Evolutionary conservation across 495 filamentous ascomycete species (phyloP).

Genomic region (Xylona heveae): DNA sequence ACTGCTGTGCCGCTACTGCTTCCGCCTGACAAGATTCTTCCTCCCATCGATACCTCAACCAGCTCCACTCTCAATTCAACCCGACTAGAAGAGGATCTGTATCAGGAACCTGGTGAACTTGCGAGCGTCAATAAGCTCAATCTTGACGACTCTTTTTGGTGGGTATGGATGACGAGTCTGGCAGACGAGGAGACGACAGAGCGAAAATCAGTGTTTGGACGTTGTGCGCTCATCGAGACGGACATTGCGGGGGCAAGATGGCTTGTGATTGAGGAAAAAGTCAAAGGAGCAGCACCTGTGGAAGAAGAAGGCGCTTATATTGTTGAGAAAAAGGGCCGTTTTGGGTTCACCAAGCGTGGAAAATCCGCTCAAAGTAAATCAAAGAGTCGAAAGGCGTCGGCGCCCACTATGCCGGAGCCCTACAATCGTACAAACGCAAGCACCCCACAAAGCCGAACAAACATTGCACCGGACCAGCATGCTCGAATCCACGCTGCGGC

Average conservation of each 20-base stretch:
- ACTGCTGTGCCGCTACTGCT: constrained; percentile 43
- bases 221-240: constrained; percentile 85
- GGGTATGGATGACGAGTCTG: constrained; percentile 97
- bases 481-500: constrained; percentile 83
- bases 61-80: constrained; percentile 65
- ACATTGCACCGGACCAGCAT: constrained; percentile 79
- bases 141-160: constrained; percentile 95
- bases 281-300: constrained; percentile 78
- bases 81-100: constrained; percentile 32
- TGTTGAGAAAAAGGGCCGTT: constrained; percentile 81
- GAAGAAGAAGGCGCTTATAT: constrained; percentile 72
- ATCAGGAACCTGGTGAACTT: constrained; percentile 78
- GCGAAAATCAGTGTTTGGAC: constrained; percentile 81
- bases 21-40: constrained; percentile 77
- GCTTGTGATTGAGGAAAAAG: constrained; percentile 89
- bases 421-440: constrained; percentile 23
- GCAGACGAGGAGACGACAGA: constrained; percentile 67
- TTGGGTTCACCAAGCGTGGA: constrained; percentile 55
- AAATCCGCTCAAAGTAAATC: constrained; percentile 48
- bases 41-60: constrained; percentile 51
- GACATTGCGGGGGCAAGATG: constrained; percentile 60
- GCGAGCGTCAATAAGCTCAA: constrained; percentile 75
- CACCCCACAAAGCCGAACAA: constrained; percentile 54
- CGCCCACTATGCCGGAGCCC: constrained; percentile 21
- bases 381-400: constrained; percentile 25